A percentile compares a stretch with the other conserved stretches of the same genome.
These are phyloP conservation scores for Fusarium hostae DNA, from an alignment of 2,329 filamentous ascomycete species.

Conservation along the genomic window DNA sequence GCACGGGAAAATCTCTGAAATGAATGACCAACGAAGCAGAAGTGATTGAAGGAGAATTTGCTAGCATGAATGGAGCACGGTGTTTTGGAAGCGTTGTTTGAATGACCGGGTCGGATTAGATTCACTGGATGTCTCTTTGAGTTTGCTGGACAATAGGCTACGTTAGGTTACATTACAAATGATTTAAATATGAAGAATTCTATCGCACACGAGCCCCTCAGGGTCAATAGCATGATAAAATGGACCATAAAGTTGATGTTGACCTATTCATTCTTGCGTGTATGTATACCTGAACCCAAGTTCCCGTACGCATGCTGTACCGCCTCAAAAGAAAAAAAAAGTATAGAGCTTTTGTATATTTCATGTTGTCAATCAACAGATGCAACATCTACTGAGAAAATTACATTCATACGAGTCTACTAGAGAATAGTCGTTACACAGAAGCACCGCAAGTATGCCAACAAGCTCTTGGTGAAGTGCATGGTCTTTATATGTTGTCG, in stretches of 20 bases:
- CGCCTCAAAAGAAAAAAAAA: too few species aligned
- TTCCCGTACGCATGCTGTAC: too few species aligned
- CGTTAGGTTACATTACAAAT: slow-evolving; percentile 15
- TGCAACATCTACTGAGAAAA: too few species aligned
- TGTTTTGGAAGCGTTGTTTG: slow-evolving; percentile 45
- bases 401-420: not conserved
- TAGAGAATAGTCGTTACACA: not conserved
- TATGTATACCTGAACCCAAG: not conserved
- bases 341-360: too few species aligned
- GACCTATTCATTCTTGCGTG: not conserved
- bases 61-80: slow-evolving; percentile 45
- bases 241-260: not conserved
- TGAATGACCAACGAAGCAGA: not conserved
- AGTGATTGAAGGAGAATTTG: slow-evolving; percentile 1
- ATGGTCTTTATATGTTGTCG: not conserved
- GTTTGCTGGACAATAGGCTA: slow-evolving; percentile 27
- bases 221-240: not conserved
- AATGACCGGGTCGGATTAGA: slow-evolving; percentile 21
- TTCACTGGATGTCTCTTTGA: slow-evolving; percentile 24
- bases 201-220: not conserved
- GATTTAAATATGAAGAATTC: slow-evolving; percentile 6
- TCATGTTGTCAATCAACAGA: too few species aligned
- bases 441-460: not conserved
- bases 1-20: slow-evolving; percentile 54
- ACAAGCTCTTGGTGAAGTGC: not conserved